phyloP scores from a whole-genome alignment of 2,329 filamentous ascomycete species.

The Geosmithia flava region DNA sequence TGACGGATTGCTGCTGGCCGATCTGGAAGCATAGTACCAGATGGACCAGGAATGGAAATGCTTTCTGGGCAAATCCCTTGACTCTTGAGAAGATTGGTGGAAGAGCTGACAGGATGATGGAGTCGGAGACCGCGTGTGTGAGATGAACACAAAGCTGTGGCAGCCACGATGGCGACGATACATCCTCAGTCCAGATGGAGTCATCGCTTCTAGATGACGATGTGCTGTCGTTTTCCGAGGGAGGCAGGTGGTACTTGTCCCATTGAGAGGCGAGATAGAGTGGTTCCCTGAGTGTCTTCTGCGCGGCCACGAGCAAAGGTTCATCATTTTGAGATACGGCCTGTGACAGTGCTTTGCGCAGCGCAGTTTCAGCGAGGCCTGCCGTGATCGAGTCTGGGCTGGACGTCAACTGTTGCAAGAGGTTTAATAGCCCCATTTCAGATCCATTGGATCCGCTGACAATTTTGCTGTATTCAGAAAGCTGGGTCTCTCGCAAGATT shows the following conservation, averaged over 20 bases:
- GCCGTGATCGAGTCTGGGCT: conserved; percentile 41
- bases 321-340: conserved; percentile 33
- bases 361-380: conserved; percentile 47
- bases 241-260: conserved; percentile 40
- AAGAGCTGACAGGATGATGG: conserved; percentile 59
- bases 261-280: conserved; percentile 44
- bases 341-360: conserved; percentile 44
- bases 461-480: conserved; percentile 35
- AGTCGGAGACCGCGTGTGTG: conserved; percentile 42
- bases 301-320: conserved; percentile 35
- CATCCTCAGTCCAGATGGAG: conserved; percentile 17
- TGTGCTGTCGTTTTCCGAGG: conserved; percentile 29
- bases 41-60: conserved; percentile 79
- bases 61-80: conserved; percentile 55
- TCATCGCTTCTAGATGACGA: conserved; percentile 5
- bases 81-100: conserved; percentile 53
- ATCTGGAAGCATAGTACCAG: conserved; percentile 60
- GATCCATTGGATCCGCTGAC: conserved; percentile 39
- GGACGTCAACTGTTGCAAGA: conserved; percentile 50
- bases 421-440: conserved; percentile 47
- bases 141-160: conserved; percentile 49
- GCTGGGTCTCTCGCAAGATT: conserved; percentile 45
- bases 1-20: conserved; percentile 46
- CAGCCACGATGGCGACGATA: conserved; percentile 45
- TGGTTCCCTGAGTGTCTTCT: conserved; percentile 36